These are phyloP conservation scores for Phlebiopsis gigantea DNA, from an alignment of 768 basidiomycete genomes.

Conservation along the genomic window DNA sequence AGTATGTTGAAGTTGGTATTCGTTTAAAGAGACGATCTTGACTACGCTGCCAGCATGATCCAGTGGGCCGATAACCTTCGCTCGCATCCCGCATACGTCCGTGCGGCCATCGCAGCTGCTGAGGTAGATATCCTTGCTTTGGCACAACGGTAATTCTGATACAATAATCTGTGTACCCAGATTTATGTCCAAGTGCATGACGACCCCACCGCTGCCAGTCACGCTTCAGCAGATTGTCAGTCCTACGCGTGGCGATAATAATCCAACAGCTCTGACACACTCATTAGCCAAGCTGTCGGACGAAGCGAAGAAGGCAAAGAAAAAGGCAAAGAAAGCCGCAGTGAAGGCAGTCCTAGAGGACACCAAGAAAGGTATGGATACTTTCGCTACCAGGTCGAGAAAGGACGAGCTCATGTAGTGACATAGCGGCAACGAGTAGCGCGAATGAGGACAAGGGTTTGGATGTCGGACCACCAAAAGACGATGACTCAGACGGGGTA, in stretches of 20 bases:
- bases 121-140: slow-evolving; percentile 36
- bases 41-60: slow-evolving; percentile 49
- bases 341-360: slow-evolving; percentile 57
- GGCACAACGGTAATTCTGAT: not conserved
- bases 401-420: too few species aligned
- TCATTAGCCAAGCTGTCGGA: slow-evolving; percentile 42
- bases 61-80: slow-evolving; percentile 78
- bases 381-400: too few species aligned
- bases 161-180: slow-evolving; percentile 40
- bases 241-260: not conserved
- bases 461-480: slow-evolving; percentile 49
- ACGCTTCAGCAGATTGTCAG: slow-evolving; percentile 22
- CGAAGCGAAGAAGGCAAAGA: slow-evolving; percentile 76
- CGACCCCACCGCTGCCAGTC: slow-evolving; percentile 50
- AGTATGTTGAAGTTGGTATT: slow-evolving; percentile 56
- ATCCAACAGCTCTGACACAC: not conserved
- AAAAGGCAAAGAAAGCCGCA: slow-evolving; percentile 81
- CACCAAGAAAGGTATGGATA: slow-evolving; percentile 59
- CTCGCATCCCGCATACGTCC: slow-evolving; percentile 71
- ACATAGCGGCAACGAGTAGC: slow-evolving; percentile 31
- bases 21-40: not conserved
- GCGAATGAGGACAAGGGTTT: slow-evolving; percentile 67
- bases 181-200: slow-evolving; percentile 74
- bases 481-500: slow-evolving; percentile 81
- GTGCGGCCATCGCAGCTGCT: slow-evolving; percentile 65